Evolutionary conservation across 2,329 filamentous ascomycete genomes (phyloP), one percentile per base, ranked within the genome.

Genomic region (Remersonia thermophila): DNA sequence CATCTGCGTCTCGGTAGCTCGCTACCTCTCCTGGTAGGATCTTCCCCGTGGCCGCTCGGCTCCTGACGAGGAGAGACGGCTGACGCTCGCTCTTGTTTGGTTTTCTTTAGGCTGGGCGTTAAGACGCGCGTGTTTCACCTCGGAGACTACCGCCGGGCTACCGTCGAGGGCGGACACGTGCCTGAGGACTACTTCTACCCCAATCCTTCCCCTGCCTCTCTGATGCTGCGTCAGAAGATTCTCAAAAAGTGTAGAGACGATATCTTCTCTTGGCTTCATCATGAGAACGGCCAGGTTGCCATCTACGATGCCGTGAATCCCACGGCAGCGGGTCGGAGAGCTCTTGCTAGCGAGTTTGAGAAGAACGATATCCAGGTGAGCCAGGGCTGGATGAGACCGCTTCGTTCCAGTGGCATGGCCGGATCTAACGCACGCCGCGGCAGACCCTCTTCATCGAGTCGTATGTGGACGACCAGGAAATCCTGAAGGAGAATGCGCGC

Each of bases 261-360:
- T 53, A 95, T 98, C 39, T 94, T 95, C 54, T 80, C 82, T 37
- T 98, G 94, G 68, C 65, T 98, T 30, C 93, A 96, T 52, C 83
- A 95, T 48, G 91, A 96, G 53, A 96, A 96, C 50, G 91, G 91
- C 10, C 91, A 98, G 55, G 89, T 98, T 37, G 91, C 91, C 38
- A 96, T 98, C 41, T 98, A 96, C 56, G 91, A 98, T 59, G 91
- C 93, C 18, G 93, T 98, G 13, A 98, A 98, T 51, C 87, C 89
- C 4, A 79, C 91, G 14, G 78, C 84, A 14, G 77, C 73, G 39
- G 87, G 86, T 12, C 77, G 91, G 32, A 75, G 80, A 38, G 82
- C 85, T 9, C 66, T 98, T 13, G 87, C 86, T 4, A 94, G 93
- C 59, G 91, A 98, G 53, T 94, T 98, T 55, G 80, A 83, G n/a